Evolutionary conservation across 2,329 filamentous ascomycete species (phyloP), one percentile per base, ranked within the genome.

Genomic region (Aspergillus oerlinghausenensis): DNA sequence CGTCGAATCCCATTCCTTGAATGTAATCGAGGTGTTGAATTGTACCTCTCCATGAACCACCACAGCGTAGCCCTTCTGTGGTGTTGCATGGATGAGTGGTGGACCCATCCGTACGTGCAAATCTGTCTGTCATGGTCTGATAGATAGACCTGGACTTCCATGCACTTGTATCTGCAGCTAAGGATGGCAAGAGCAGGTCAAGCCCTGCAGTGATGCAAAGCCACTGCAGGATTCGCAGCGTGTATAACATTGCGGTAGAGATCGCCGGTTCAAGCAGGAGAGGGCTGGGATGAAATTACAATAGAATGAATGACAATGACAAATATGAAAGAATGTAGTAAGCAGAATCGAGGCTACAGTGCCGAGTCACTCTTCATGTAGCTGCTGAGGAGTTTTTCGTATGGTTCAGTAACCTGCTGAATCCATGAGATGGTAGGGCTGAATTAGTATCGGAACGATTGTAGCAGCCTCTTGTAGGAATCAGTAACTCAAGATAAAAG

Each of bases 11-110:
- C 68, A 80, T 74, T 11, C 67, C 73, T 57, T 79, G 71, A 57
- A 82, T 81, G 62, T 82, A 82, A 62, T 81, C 79, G 8, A 82
- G 69, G 25, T 78, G 73, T 40, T 75, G 70, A 55, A 78, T 76
- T 3, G 79, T 75, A 7, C 79, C 79, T 59, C 73, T 71, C 74
- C 78, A 82, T 23, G 79, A 80, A 9, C 80, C 80, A 49, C 80
- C 80, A 58, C 81, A 83, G 60, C 81, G 80, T 4, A 71, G 43
- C 6, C 69, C 66, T 29, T 60, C 64, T 4, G 61, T 63, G 2
- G 67, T 57, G 49, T 71, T 67, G 60, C 73, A 75, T 26, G 65
- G 49, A 25, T 65, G 56, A 17, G 66, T 67, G 4, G 65, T 71
- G 1, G 70, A 73, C 10, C 70, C 68, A 62, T 78, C 75, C 11